Percentiles rank a stretch among this genome's conserved stretches.
These are phyloP conservation scores for Salvia splendens DNA, from an alignment of 257 asterid genomes.

Conservation along the genomic window DNA sequence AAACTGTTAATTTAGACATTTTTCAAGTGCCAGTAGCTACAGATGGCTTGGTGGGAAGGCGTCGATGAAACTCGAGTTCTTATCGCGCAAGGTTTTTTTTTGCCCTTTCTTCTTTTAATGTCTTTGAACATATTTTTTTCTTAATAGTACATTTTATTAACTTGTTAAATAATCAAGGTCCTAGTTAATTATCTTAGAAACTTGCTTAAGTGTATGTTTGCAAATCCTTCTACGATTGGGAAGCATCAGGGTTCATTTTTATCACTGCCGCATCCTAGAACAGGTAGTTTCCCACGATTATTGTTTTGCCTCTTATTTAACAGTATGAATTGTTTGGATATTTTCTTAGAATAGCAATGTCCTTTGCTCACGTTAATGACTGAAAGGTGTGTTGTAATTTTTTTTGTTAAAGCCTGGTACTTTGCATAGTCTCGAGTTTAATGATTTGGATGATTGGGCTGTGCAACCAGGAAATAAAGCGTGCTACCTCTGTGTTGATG, in stretches of 20 bases:
- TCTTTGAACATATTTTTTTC: background rate
- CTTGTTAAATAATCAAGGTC: background rate
- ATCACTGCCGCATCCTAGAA: conserved; percentile 82
- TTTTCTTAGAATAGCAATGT: background rate
- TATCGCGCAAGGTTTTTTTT: conserved; percentile 61
- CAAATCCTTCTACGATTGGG: conserved; percentile 59
- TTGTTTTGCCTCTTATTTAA: background rate
- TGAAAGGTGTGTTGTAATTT: background rate
- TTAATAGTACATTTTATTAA: background rate
- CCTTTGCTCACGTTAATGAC: background rate
- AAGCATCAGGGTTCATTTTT: conserved; percentile 48
- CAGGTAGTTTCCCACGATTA: conserved; percentile 51
- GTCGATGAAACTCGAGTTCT: conserved; percentile 69
- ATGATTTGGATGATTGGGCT: conserved; percentile 12
- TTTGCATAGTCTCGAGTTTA: background rate
- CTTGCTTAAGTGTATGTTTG: conserved; percentile 25
- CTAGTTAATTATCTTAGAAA: conserved; percentile 27
- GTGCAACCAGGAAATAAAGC: conserved; percentile 55
- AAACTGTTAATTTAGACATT: background rate
- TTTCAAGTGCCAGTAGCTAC: conserved; percentile 28
- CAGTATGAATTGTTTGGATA: background rate
- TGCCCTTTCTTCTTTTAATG: background rate
- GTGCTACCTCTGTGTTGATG: conserved; percentile 56
- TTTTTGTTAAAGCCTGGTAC: background rate
- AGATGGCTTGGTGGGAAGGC: conserved; percentile 83